Conservation (phyloP, 371 early-diverging fungal species). For the Mucor plumbeus region DNA sequence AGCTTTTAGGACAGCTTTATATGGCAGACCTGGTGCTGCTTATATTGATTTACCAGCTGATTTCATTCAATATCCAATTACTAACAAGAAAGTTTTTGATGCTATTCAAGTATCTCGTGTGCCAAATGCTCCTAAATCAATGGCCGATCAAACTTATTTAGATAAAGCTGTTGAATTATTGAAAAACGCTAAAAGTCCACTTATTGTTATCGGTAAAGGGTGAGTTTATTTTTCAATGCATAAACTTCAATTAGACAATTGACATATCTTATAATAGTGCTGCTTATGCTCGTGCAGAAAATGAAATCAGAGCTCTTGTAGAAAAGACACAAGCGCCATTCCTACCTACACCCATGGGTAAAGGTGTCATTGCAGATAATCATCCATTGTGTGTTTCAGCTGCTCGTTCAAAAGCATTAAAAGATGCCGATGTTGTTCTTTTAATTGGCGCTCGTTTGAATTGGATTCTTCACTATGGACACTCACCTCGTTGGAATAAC, state of each 20-base stretch:
- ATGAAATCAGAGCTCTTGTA: slow-evolving; percentile 59
- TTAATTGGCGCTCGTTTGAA: slow-evolving; percentile 79
- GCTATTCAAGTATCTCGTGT: slow-evolving; percentile 32
- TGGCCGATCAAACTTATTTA: slow-evolving; percentile 52
- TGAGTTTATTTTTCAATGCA: slow-evolving; percentile 17
- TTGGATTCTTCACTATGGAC: slow-evolving; percentile 85
- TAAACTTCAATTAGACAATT: background rate
- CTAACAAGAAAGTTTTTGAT: slow-evolving; percentile 26
- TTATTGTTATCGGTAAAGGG: slow-evolving; percentile 84
- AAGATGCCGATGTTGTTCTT: slow-evolving; percentile 74
- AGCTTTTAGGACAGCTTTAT: slow-evolving; percentile 59
- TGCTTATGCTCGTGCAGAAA: slow-evolving; percentile 72
- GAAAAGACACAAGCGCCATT: slow-evolving; percentile 69
- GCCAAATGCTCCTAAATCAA: slow-evolving; percentile 41
- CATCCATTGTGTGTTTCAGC: slow-evolving; percentile 72
- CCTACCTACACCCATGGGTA: slow-evolving; percentile 85
- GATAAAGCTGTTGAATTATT: slow-evolving; percentile 40
- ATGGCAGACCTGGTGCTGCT: slow-evolving; percentile 75
- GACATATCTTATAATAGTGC: slow-evolving; percentile 41
- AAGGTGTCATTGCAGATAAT: slow-evolving; percentile 72
- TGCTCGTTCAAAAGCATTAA: slow-evolving; percentile 74
- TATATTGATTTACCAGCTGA: slow-evolving; percentile 83
- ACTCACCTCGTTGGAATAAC: slow-evolving; percentile 59
- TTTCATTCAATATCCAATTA: slow-evolving; percentile 62
- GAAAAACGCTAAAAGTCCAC: slow-evolving; percentile 60